Evolutionary conservation across 1,284 basidiomycete species (phyloP), one percentile per base, ranked within the genome.

Genomic region (Puccinia coronata): DNA sequence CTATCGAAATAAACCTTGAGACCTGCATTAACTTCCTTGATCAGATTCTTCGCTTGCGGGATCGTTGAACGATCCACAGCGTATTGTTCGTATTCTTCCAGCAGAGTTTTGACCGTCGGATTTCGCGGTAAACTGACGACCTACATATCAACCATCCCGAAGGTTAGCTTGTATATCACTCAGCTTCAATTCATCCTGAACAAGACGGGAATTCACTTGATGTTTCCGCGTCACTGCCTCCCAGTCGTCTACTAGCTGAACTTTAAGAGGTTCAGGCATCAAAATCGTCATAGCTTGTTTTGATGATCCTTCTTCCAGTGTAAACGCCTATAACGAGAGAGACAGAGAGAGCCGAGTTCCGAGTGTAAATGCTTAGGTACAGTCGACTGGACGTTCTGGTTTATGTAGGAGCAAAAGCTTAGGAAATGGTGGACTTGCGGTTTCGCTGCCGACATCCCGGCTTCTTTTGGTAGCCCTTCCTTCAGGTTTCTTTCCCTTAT

Each of bases 211-310:
- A 14, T 80, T 14, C 71, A 92, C 94, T 90, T 93, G 92, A 84
- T 91, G 92, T 85, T 96, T 94, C 88, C 98, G 98, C 76, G 96
- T 99, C 59, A 99, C 91, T 23, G 92, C 91, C 87, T 99, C 96
- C 96, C 96, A 99, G 84, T 99, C 97, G 84, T 99, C 96, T 0
- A 99, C 96, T 20, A 99, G 89, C 82, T 93, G 89, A 43, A 92
- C 89, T 86, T 98, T 98, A 83, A 99, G 89, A 20, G 90, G 86
- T 84, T 98, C 96, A 0, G 96, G 97, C 18, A 98, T 91, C 77
- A 89, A 90, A 69, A 99, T 89, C 86, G 94, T 95, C 89, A 99
- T 92, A 84, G 93, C 93, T 83, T 92, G 91, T 86, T 91, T 92
- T 84, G 88, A 83, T 77, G 87, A 88, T 65, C 90, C 88, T 11